Conservation (phyloP, 2,329 filamentous ascomycete species). For the Colletotrichum spaethianum region DNA sequence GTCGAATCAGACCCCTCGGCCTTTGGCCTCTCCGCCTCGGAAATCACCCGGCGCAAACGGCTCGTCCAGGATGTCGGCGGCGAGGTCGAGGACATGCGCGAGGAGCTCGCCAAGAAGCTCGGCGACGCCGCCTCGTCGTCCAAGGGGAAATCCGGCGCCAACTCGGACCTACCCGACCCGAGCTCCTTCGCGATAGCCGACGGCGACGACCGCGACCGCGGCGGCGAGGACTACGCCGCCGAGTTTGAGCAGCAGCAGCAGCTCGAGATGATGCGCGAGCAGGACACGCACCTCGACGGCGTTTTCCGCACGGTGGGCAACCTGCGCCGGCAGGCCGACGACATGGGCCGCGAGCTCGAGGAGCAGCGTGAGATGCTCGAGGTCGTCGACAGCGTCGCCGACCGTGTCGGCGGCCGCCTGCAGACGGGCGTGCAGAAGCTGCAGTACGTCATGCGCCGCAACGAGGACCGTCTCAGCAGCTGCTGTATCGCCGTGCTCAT, state of each 20-base stretch:
- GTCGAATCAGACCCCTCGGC: slow-evolving; percentile 89
- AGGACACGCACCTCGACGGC: slow-evolving; percentile 92
- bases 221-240: slow-evolving; percentile 75
- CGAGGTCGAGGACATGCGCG: slow-evolving; percentile 91
- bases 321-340: slow-evolving; percentile 88
- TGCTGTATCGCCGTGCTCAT: slow-evolving; percentile 94
- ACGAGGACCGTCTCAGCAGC: slow-evolving; percentile 89
- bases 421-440: slow-evolving; percentile 91
- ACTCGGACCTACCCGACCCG: slow-evolving; percentile 67
- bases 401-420: slow-evolving; percentile 88
- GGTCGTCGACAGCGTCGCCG: slow-evolving; percentile 85
- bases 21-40: slow-evolving; percentile 87
- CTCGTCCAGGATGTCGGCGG: slow-evolving; percentile 91
- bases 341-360: slow-evolving; percentile 96
- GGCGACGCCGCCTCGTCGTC: slow-evolving; percentile 48
- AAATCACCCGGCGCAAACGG: slow-evolving; percentile 83
- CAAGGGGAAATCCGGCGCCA: slow-evolving; percentile 45
- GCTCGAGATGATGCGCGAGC: slow-evolving; percentile 91
- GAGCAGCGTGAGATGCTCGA: slow-evolving; percentile 93
- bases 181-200: slow-evolving; percentile 72
- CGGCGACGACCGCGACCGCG: slow-evolving; percentile 60
- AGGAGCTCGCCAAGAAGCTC: slow-evolving; percentile 79
- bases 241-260: slow-evolving; percentile 94
- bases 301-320: slow-evolving; percentile 96
- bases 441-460: slow-evolving; percentile 85